A percentile compares a stretch with the other conserved stretches of the same genome.
Evolutionary conservation across 352 stramenopile species (phyloP).

Genomic region (Phytophthora pseudosyringae): DNA sequence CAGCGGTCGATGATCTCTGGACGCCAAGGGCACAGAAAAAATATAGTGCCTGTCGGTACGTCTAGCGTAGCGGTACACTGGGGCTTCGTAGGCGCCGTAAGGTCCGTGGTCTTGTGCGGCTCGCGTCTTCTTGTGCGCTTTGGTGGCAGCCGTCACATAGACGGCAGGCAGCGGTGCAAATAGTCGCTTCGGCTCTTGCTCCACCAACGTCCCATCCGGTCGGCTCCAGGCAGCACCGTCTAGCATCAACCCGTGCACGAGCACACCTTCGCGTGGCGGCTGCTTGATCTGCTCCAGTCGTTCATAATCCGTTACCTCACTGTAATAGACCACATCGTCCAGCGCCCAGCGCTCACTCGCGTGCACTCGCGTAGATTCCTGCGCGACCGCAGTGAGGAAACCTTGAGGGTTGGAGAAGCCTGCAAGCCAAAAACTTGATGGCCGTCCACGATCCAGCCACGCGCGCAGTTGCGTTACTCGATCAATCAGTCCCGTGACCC

Average conservation of each 20-base stretch:
- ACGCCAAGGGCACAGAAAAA: conserved; percentile 77
- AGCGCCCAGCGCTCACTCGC: conserved; percentile 78
- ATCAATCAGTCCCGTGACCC: conserved; percentile 70
- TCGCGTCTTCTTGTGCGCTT: conserved; percentile 77
- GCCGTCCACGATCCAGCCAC: conserved; percentile 71
- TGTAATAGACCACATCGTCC: conserved; percentile 83
- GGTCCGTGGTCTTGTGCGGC: conserved; percentile 72
- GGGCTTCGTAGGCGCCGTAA: conserved; percentile 80
- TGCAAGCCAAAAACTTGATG: conserved; percentile 77
- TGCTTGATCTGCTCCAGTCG: conserved; percentile 81
- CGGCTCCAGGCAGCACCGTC: conserved; percentile 81
- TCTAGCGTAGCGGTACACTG: conserved; percentile 79
- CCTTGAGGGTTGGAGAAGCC: conserved; percentile 81
- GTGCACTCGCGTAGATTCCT: conserved; percentile 77
- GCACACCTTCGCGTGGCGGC: conserved; percentile 70
- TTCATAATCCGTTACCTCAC: conserved; percentile 85
- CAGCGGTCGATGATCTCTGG: conserved; percentile 72
- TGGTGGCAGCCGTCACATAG: conserved; percentile 80
- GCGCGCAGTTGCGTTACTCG: conserved; percentile 60
- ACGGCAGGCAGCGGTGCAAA: conserved; percentile 78
- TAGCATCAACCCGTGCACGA: conserved; percentile 76
- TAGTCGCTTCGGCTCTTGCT: conserved; percentile 80
- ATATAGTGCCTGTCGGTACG: conserved; percentile 82
- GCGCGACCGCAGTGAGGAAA: conserved; percentile 79
- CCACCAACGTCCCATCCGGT: conserved; percentile 71